phyloP scores from a whole-genome alignment of 1,284 basidiomycete species.

The Quambalaria eucalypti region DNA sequence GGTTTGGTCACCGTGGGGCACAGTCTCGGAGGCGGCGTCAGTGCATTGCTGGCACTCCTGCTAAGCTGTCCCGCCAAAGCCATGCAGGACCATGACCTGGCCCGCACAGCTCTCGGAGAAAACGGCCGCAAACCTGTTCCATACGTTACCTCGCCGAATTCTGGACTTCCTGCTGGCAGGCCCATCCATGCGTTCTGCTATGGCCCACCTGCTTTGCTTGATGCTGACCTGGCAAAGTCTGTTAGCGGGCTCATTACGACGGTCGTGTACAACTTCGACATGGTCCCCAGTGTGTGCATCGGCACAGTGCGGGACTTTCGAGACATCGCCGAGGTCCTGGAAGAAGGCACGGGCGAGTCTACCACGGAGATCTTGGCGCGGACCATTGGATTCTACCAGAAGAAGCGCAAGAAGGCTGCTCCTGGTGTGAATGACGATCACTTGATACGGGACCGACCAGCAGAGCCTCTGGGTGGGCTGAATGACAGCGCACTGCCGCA shows the following conservation, averaged over 20 bases:
- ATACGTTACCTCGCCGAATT: slow-evolving; percentile 50
- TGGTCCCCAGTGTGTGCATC: slow-evolving; percentile 49
- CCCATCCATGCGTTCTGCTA: slow-evolving; percentile 52
- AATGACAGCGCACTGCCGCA: neutral
- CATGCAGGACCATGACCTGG: slow-evolving; percentile 34
- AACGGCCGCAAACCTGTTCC: no score
- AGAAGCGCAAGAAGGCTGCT: slow-evolving; percentile 14
- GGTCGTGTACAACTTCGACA: slow-evolving; percentile 49
- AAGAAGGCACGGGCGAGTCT: slow-evolving; percentile 22
- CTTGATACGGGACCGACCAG: no score
- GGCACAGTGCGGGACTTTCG: slow-evolving; percentile 52
- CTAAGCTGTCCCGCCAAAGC: slow-evolving; percentile 22
- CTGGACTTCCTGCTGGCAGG: slow-evolving; percentile 51
- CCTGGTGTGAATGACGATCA: slow-evolving; percentile 1
- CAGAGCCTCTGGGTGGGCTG: neutral
- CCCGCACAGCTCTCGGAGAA: slow-evolving; percentile 49
- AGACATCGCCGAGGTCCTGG: slow-evolving; percentile 47
- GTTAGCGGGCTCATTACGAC: slow-evolving; percentile 50
- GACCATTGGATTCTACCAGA: slow-evolving; percentile 43
- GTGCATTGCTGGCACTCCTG: slow-evolving; percentile 47
- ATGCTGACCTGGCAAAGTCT: slow-evolving; percentile 50
- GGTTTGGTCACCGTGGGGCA: slow-evolving; percentile 52
- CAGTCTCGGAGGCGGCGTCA: slow-evolving; percentile 53
- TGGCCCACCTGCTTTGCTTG: slow-evolving; percentile 33
- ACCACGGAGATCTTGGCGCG: slow-evolving; percentile 52